Evolutionary conservation across 805 yeast genomes (phyloP).

Genomic region (Zygotorulaspora florentina): DNA sequence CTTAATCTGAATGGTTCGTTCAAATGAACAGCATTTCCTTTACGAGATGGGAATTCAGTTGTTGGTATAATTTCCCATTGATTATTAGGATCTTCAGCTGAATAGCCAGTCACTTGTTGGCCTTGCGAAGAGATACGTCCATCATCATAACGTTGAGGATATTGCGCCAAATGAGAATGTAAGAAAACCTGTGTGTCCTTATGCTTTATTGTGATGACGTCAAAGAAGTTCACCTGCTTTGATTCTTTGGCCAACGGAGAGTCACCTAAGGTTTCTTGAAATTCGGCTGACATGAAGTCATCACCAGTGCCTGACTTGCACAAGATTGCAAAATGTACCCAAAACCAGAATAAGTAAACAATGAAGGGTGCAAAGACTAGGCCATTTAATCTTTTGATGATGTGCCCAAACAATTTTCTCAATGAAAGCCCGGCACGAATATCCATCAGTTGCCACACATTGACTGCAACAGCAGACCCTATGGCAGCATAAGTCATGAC

Average conservation of each 20-base stretch:
- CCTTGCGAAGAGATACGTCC: slow-evolving; percentile 93
- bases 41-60: slow-evolving; percentile 39
- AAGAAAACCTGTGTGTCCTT: slow-evolving; percentile 72
- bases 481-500: slow-evolving; percentile 83
- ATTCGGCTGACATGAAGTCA: slow-evolving; percentile 87
- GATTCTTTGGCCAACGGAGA: slow-evolving; percentile 70
- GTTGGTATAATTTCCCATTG: slow-evolving; percentile 84
- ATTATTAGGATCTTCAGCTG: slow-evolving; percentile 57
- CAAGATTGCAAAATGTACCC: slow-evolving; percentile 79
- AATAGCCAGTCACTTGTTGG: slow-evolving; percentile 83
- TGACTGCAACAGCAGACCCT: slow-evolving; percentile 81
- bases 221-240: slow-evolving; percentile 68
- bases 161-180: slow-evolving; percentile 73
- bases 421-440: slow-evolving; percentile 59
- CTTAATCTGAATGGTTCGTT: slow-evolving; percentile 74
- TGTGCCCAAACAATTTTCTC: slow-evolving; percentile 58
- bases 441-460: slow-evolving; percentile 85
- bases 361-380: slow-evolving; percentile 76
- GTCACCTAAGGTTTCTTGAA: slow-evolving; percentile 89
- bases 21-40: slow-evolving; percentile 52
- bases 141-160: slow-evolving; percentile 92
- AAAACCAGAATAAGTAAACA: slow-evolving; percentile 86
- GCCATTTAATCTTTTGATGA: slow-evolving; percentile 64
- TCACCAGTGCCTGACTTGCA: slow-evolving; percentile 94
- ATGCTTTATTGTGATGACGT: slow-evolving; percentile 72